These are phyloP conservation scores for Monosporozyma unispora DNA, from an alignment of 805 yeast genomes.

Conservation along the genomic window DNA sequence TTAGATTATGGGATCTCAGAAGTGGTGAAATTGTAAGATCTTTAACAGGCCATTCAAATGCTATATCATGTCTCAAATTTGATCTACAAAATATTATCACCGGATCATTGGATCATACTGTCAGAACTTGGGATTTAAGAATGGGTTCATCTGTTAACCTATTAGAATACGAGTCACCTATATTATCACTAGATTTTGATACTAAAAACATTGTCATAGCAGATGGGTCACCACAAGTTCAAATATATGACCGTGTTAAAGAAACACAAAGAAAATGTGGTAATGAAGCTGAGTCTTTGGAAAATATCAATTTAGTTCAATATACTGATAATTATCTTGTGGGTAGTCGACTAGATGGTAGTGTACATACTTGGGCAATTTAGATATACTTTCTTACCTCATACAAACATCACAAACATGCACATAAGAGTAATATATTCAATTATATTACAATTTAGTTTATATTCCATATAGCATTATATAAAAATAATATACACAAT, in stretches of 20 bases:
- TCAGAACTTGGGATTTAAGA: conserved; percentile 66
- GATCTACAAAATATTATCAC: conserved; percentile 57
- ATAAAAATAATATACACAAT: too few species aligned
- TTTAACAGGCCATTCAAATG: conserved; percentile 58
- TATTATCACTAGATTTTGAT: conserved; percentile 52
- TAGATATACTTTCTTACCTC: neutral
- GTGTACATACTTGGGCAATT: conserved; percentile 56
- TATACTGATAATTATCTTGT: conserved; percentile 58
- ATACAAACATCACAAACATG: neutral
- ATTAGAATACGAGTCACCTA: conserved; percentile 50
- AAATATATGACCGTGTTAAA: conserved; percentile 48
- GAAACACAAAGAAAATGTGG: conserved; percentile 49
- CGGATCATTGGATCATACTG: conserved; percentile 53
- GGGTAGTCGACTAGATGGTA: conserved; percentile 56
- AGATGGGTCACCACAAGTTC: conserved; percentile 37
- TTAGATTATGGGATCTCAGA: conserved; percentile 69
- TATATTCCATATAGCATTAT: neutral
- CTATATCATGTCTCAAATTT: conserved; percentile 59
- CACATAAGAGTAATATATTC: neutral
- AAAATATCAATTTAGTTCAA: conserved; percentile 35
- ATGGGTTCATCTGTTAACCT: conserved; percentile 55
- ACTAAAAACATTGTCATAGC: conserved; percentile 44
- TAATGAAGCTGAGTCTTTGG: conserved; percentile 29
- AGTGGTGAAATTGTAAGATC: conserved; percentile 56
- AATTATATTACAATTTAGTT: neutral